Base-by-base conservation (phyloP, 441 rosid species). In the Erodium chrysanthum region DNA sequence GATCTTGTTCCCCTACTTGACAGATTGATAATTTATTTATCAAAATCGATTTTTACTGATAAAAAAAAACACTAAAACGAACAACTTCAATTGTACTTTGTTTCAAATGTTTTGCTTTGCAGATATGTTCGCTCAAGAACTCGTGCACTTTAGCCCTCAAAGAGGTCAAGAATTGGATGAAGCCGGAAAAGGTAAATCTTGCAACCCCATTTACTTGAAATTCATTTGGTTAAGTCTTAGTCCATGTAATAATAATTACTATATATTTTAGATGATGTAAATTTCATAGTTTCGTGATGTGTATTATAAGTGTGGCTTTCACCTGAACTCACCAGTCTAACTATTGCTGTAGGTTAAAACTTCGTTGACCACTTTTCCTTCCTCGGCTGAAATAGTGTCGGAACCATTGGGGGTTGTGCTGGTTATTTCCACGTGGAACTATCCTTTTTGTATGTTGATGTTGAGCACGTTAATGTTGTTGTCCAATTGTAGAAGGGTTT, bases 361-460 rank as follows among this genome's bases (percentile, higher is more conserved):
- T 65, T 76, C 90, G 29, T 15, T 86, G 5, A 79, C 79, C 3
- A 80, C 89, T 33, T 86, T 82, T 68, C 92, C 92, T 64, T 86
- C 95, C 61, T 85, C 95, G n/a, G 95, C 85, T 65, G 87, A 86
- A 77, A 84, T 85, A 69, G 76, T 88, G 58, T 70, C 92, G 5
- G 95, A 88, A 70, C 95, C 95, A 17, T 65, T 88, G 67, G 95
- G 95, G 62, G 85, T 83, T 71, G 92, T 86, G 8, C 76, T 88
- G 71, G 72, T 88, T 69, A 85, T 88, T 74, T 88, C 95, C 42
- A 84, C 92, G 1, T 88, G 95, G 95, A 86, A 88, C 74, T 88
- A 79, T 76, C 95, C 95, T 20, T 64, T 64, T 68, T 42, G 76
- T 73, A 73, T 8, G 63, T 61, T 25, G 29, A 25, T 25, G 29